Base-by-base conservation (phyloP, 768 basidiomycete species). In the Agrocybe chaxingu region DNA sequence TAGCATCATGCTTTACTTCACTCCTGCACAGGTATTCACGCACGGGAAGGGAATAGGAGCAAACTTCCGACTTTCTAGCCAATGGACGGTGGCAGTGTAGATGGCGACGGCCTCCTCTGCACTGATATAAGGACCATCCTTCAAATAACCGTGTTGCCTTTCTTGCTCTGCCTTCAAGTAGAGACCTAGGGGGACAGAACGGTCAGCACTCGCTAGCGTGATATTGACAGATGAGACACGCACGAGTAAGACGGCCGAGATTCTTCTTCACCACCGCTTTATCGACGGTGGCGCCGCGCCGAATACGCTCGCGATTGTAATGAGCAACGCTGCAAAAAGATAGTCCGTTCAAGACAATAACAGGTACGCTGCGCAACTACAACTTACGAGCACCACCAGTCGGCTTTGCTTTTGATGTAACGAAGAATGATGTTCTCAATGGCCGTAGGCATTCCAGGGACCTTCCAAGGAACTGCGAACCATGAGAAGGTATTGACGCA, bases 231-330 rank as follows among this genome's bases (percentile, higher is more conserved):
- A 35, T 34, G n/a, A 41, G 4, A 24, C 24, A 72, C 80, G 60
- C 52, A 85, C 97, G 92, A 56, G 97, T 99, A 45, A 99, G 83
- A 63, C 97, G 91, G 54, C 97, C 97, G 37, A 99, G 74, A 67
- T 99, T 99, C 84, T 99, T 98, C 79, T 98, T 96, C 11, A 96
- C 93, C 40, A 99, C 96, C 3, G 96, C 96, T 70, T 99, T 99
- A 70, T 96, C 94, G 58, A 95, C 94, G 5, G 94, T 96, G 3
- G 95, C 95, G 52, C 95, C 96, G 58, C 96, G 89, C 37, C 94
- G 83, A 55, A 98, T 98, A 74, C 96, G 92, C 64, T 95, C 94
- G 46, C 94, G 92, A 65, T 98, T 98, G 72, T 96, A 98, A 67
- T 99, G 96, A 7, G 96, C 94, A 57, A 97, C 94, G 8, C 85